Percentiles rank a stretch among this genome's conserved stretches.
phyloP scores from a whole-genome alignment of 495 filamentous ascomycete genomes.

The Trichoderma gamsii region DNA sequence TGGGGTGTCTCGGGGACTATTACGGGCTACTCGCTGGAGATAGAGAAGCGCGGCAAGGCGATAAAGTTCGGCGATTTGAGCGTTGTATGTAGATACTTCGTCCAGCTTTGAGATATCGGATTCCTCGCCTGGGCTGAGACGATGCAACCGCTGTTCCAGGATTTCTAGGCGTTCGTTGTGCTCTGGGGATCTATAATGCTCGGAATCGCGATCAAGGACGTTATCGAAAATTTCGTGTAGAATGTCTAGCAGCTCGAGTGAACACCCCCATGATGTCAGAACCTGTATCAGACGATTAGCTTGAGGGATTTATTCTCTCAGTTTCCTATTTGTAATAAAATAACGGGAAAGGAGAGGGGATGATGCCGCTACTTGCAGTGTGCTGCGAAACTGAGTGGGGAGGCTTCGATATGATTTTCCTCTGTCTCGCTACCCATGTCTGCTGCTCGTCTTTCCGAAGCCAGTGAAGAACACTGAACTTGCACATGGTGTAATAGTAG shows the following conservation, averaged over 20 bases:
- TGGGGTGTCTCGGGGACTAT: neutral
- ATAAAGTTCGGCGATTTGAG: neutral
- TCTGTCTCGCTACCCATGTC: neutral
- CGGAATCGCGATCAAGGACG: neutral
- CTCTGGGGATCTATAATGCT: neutral
- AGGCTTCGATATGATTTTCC: neutral
- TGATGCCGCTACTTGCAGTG: neutral
- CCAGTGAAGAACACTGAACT: neutral
- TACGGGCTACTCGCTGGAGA: neutral
- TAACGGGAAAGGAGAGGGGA: neutral
- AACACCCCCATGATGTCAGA: no score
- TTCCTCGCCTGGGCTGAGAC: neutral
- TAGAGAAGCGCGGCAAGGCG: neutral
- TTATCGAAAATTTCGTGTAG: neutral
- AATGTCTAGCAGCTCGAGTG: no score
- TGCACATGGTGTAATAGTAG: neutral
- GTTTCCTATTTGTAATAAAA: neutral
- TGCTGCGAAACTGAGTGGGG: neutral
- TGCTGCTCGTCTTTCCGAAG: neutral
- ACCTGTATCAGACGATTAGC: no score
- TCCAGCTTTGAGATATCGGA: neutral
- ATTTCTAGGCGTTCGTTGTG: neutral
- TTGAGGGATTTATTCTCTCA: neutral
- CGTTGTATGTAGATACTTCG: neutral
- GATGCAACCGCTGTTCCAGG: neutral